phyloP scores from a whole-genome alignment of 768 basidiomycete genomes.

The Boletus pseudopeckii region DNA sequence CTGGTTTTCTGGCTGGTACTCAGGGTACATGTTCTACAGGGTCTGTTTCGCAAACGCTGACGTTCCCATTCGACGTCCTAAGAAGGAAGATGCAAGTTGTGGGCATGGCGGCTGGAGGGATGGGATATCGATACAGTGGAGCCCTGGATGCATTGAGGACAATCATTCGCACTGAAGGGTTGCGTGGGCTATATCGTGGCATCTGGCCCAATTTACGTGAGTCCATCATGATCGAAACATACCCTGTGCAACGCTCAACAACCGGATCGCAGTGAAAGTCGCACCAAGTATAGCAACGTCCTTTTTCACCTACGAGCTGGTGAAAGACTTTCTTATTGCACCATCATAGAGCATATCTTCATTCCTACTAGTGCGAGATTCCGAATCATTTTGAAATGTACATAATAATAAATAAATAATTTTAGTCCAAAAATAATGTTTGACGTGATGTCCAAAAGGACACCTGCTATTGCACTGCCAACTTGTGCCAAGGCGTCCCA shows the following conservation, averaged over 20 bases:
- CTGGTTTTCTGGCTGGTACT: not conserved
- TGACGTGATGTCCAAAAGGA: slow-evolving; percentile 7
- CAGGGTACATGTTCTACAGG: slow-evolving; percentile 40
- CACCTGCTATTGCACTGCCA: slow-evolving; percentile 2
- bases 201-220: slow-evolving; percentile 86
- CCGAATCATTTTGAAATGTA: not conserved
- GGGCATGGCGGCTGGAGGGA: slow-evolving; percentile 62
- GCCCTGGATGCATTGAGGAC: slow-evolving; percentile 73
- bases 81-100: slow-evolving; percentile 95
- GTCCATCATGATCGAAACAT: slow-evolving; percentile 26
- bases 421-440: slow-evolving; percentile 5
- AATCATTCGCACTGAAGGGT: slow-evolving; percentile 72
- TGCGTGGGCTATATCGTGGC: slow-evolving; percentile 76
- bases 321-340: slow-evolving; percentile 47
- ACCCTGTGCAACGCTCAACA: slow-evolving; percentile 1
- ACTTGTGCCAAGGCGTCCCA: slow-evolving; percentile 7
- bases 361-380: not conserved
- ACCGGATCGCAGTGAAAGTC: slow-evolving; percentile 66
- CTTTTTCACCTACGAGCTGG: slow-evolving; percentile 80
- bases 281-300: slow-evolving; percentile 86
- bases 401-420: slow-evolving; percentile 8
- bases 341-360: slow-evolving; percentile 1
- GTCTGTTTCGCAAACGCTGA: slow-evolving; percentile 90
- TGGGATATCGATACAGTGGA: slow-evolving; percentile 69
- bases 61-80: slow-evolving; percentile 94